Evolutionary conservation across 164 flowering plant species (phyloP), one percentile per base, ranked within the genome.

Genomic region (Piper betle): DNA sequence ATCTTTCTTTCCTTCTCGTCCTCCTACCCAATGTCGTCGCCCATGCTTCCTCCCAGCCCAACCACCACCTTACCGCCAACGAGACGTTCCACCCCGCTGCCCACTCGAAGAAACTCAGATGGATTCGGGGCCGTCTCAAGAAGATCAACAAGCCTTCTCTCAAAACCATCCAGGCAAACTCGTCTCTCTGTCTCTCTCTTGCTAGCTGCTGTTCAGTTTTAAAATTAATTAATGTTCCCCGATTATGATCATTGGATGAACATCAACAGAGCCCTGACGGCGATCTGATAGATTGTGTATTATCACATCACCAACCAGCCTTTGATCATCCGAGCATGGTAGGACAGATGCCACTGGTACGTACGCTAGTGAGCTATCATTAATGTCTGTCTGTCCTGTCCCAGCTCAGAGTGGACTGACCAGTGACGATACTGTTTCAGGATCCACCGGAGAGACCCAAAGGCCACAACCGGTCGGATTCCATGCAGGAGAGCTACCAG

Each of bases 261-360:
- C 19, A 25, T 61, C 13, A 71, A 68, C 82, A 94, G 99, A 94
- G 99, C 69, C 84, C 96, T 15, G 99, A 94, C 77, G 99, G 99
- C 42, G 99, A 94, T 80, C 57, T 83, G 20, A 84, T 94, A 61
- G 94, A 94, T 65, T 94, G 99, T 75, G 91, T 94, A 62, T 52
- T 63, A 4, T 64, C 86, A 66, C 88, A 94, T 80, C 88, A 78
- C 61, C 99, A 94, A 74, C 99, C 93, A 58, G 99, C 97, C 59
- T 94, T 94, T 79, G 99, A 94, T 72, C 99, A 94, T 72, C 91
- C 96, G n/a, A 53, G 71, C 71, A 82, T 94, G 39, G 79, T 62
- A 77, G 99, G 96, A 57, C 84, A 82, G 57, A 85, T 66, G 59
- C 93, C 96, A 67, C 50, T 91, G 93, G 96, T 91, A 54, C 37